Conservation (phyloP, 352 stramenopile genomes). For the Proteromonas lacertae region DNA sequence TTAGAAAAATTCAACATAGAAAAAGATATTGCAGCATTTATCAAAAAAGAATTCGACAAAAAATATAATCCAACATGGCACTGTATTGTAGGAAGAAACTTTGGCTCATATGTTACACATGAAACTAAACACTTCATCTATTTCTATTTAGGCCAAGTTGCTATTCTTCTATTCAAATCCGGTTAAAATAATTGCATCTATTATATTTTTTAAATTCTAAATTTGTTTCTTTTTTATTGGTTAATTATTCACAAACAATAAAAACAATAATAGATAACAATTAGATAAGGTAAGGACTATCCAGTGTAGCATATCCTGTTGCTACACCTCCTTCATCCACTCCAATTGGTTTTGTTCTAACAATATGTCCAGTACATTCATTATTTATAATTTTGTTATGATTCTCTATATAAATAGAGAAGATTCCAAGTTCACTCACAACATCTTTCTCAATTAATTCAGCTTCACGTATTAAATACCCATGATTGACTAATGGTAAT, state of each 20-base stretch:
- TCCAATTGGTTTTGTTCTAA: slow-evolving; percentile 40
- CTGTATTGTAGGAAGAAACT: slow-evolving; percentile 33
- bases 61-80: slow-evolving; percentile 65
- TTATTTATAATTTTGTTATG: slow-evolving; percentile 20
- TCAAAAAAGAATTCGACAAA: slow-evolving; percentile 97
- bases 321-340: slow-evolving; percentile 66
- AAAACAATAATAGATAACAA: too few relatives aligned
- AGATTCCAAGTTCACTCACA: slow-evolving; percentile 47
- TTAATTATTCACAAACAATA: too few relatives aligned
- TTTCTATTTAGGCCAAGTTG: slow-evolving; percentile 29
- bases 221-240: too few relatives aligned
- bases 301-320: slow-evolving; percentile 60
- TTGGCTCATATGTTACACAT: slow-evolving; percentile 17
- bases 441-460: not conserved
- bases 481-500: slow-evolving; percentile 26
- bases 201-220: too few relatives aligned
- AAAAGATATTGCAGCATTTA: slow-evolving; percentile 86
- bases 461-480: slow-evolving; percentile 2
- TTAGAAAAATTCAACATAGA: too few relatives aligned
- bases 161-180: slow-evolving; percentile 25
- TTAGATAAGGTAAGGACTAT: slow-evolving; percentile 12
- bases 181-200: too few relatives aligned
- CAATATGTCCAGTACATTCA: slow-evolving; percentile 44
- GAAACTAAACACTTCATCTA: slow-evolving; percentile 30
- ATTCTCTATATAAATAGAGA: too few relatives aligned